A percentile compares a stretch with the other conserved stretches of the same genome.
Conservation (phyloP, 192 early-diverging fungal genomes). For the Coemansia sp. region DNA sequence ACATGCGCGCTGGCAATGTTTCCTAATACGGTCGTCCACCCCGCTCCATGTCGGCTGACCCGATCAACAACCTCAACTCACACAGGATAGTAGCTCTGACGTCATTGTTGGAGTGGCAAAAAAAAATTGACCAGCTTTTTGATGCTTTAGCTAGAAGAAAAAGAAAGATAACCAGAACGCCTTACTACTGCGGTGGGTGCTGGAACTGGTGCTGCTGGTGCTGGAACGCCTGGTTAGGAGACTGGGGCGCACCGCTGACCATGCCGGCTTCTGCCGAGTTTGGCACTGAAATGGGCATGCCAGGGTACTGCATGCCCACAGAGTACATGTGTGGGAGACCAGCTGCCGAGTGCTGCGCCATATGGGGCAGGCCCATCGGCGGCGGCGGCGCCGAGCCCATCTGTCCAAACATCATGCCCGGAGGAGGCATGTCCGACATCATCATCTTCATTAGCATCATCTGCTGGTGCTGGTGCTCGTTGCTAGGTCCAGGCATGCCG, state of each 20-base stretch:
- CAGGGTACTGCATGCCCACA: conserved; percentile 17
- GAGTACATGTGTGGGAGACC: conserved; percentile 29
- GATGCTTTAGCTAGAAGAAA: not conserved
- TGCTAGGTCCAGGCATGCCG: conserved; percentile 21
- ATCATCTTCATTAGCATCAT: conserved; percentile 47
- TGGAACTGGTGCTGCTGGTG: conserved; percentile 17
- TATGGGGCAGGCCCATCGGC: conserved; percentile 19
- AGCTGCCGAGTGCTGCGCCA: conserved; percentile 13
- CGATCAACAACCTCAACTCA: not conserved
- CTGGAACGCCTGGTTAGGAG: conserved; percentile 17
- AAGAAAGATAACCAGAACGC: not conserved
- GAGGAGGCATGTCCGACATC: conserved; percentile 41
- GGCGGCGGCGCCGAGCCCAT: conserved; percentile 24
- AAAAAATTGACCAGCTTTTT: not conserved
- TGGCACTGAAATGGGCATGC: conserved; percentile 2
- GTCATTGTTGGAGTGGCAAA: not conserved
- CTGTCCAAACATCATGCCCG: conserved; percentile 39
- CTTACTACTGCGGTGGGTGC: conserved; percentile 3
- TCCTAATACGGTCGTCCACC: not conserved
- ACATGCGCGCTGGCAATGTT: not conserved
- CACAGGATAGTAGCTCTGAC: not conserved
- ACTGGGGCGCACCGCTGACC: conserved; percentile 6
- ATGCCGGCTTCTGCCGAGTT: not conserved
- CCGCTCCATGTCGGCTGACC: not conserved
- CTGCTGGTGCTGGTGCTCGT: conserved; percentile 31